Evolutionary conservation across 139 green algal genomes (phyloP).

Genomic region (Tetratostichococcus sp.): DNA sequence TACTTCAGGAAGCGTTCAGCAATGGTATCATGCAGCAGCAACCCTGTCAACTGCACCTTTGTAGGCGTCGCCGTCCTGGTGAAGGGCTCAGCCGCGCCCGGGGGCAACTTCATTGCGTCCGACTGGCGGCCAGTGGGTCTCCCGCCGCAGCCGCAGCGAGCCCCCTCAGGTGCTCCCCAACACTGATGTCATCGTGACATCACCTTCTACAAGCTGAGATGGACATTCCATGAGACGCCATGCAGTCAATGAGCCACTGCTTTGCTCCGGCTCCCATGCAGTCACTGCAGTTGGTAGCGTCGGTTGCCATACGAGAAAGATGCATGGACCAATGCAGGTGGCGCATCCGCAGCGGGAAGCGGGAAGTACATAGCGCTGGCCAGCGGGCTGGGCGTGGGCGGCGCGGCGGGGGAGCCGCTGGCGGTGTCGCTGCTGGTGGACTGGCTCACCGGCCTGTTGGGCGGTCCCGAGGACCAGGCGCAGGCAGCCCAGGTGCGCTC

Average conservation of each 20-base stretch:
- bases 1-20: no score
- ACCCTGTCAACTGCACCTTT: no score
- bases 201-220: no score
- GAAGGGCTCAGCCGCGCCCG: conserved; percentile 49
- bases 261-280: no score
- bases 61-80: conserved; percentile 80
- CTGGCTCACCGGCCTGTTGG: conserved; percentile 78
- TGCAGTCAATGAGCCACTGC: no score
- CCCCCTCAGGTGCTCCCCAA: background rate
- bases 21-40: no score
- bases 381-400: conserved; percentile 83
- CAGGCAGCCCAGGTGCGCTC: conserved; percentile 35
- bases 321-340: no score
- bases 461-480: conserved; percentile 54
- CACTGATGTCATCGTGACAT: no score
- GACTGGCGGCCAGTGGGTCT: conserved; percentile 12
- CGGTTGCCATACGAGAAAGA: no score
- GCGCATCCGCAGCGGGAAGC: background rate
- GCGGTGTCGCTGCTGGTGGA: conserved; percentile 74
- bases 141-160: conserved; percentile 34
- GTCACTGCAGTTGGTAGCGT: no score
- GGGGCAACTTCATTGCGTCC: conserved; percentile 70
- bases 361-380: conserved; percentile 84
- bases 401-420: conserved; percentile 23
- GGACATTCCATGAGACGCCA: no score